Base-by-base conservation (phyloP, 371 early-diverging fungal genomes). In the Apophysomyces elegans region DNA sequence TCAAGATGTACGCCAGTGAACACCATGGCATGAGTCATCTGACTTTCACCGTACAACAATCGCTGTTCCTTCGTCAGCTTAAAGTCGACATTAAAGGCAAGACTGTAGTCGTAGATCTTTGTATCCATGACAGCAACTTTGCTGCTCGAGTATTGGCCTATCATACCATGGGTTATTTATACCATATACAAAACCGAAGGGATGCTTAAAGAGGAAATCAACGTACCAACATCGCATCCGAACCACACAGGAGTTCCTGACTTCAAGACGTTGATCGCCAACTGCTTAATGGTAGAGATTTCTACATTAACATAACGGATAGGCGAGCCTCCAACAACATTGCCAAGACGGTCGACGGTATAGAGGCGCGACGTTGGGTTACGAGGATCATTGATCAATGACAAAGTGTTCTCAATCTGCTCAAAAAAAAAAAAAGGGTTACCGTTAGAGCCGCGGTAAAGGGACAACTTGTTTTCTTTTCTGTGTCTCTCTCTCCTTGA, bases 11-110 rank as follows among this genome's bases (percentile, higher is more conserved):
- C 92, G 46, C 93, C 94, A 0, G 92, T 92, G 64, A 93, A 88
- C 18, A 91, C 62, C 93, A 93, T 93, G 16, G 93, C 93, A 64
- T 93, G 93, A 7, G 93, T 93, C 91, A 93, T 93, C 58, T 81
- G 45, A 59, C 88, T 88, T 60, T 93, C 93, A 37, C 86, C 87
- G 68, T 90, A 93, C 56, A 88, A 69, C 65, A 93, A 69, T 9
- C 94, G 84, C 67, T 93, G 81, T 26, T 85, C 90, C 71, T 93
- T 93, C 66, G 78, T 84, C 79, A 90, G 56, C 2, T 79, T 81
- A 60, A 91, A 86, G 3, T 72, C 77, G 39, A 91, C 68, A 62
- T 86, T 84, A 71, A 93, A 93, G 8, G 88, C 91, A 2, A 88
- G 63, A 44, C 84, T 82, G 64, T 91, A 93, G 64, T 92, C 89